Base-by-base conservation (phyloP, 2,329 filamentous ascomycete species). In the Drechslerella coelobrocha region DNA sequence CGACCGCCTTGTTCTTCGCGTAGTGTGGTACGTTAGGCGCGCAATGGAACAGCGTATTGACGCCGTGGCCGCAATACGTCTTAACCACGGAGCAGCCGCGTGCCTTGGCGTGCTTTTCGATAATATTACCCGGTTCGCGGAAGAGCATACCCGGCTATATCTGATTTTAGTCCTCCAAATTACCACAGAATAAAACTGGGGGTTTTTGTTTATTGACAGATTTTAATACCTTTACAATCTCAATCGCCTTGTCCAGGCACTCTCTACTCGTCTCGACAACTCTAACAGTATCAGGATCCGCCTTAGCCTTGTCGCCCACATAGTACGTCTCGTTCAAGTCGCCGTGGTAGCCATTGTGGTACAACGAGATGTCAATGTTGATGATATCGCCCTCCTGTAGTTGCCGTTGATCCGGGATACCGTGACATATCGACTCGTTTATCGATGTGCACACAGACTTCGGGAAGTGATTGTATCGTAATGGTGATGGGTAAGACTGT, bases 271-370 rank as follows among this genome's bases (percentile, higher is more conserved):
- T 87, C 81, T 99, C 94, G 0, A 96, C 91, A 0, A 99, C 91
- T 29, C 92, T 87, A 27, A 97, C 91, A 2, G 89, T 86, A 75
- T 97, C 92, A 0, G 91, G 86, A 76, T 97, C 88, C 7, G 89
- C 87, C 76, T 86, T 85, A 43, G 94, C 90, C 77, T 89, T 91
- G 75, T 95, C 89, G 62, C 94, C 94, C 51, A 99, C 90, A 78
- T 99, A 99, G 81, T 97, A 99, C 10, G 94, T 99, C 82, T 99
- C 94, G 81, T 99, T 99, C 61, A 99, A 83, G 79, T 99, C 94
- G 61, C 91, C 92, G 78, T 99, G 94, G 81, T 93, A 97, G 59
- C 94, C 94, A 72, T 88, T 90, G 78, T 97, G 92, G 80, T 95
- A 99, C 45, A 99, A 82, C 0, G 92, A 92, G 3, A 99, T 90